Base-by-base conservation (phyloP, 192 early-diverging fungal species). In the Coemansia sp. region DNA sequence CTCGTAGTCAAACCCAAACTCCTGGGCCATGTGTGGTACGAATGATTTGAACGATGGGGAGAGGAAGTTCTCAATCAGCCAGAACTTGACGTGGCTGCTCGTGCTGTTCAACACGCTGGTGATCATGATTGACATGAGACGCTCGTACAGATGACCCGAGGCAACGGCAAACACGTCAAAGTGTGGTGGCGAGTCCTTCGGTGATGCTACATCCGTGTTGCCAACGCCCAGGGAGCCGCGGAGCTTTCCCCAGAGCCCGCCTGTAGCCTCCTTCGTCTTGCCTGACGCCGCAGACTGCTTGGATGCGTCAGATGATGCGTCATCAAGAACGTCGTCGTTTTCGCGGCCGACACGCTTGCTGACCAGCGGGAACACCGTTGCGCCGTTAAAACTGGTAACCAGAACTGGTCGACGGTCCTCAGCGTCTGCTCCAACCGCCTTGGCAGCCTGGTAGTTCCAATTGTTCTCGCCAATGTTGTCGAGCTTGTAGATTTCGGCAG, bases 91-190 rank as follows among this genome's bases (percentile, higher is more conserved):
- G 1, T 84, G 84, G 57, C 86, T 93, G 23, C 93, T 59, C 2
- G 97, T 96, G 56, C 90, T 88, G 59, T 87, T 81, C 64, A 93
- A 80, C 14, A 99, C 97, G 68, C 88, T 89, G 22, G 92, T 71
- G 53, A 95, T 97, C 97, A 99, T 99, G 55, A 99, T 97, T 22
- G 87, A 86, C 70, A 99, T 80, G 64, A 99, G 95, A 7, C 97
- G 89, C 71, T 99, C 97, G 66, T 99, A 99, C 59, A 99, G 71
- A 40, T 99, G 94, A 5, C 97, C 97, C 8, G 95, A 97, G 0
- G 97, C 97, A 2, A 99, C 93, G 0, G 97, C 95, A 69, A 99
- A 99, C 53, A 99, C 89, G 73, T 99, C 92, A 70, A 99, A 93
- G 37, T 82, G 85, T 12, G 73, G 68, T 13, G 67, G 62, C 11